Evolutionary conservation across 306 rosid species (phyloP), one percentile per base, ranked within the genome.

Genomic region (Acmispon strigosus): DNA sequence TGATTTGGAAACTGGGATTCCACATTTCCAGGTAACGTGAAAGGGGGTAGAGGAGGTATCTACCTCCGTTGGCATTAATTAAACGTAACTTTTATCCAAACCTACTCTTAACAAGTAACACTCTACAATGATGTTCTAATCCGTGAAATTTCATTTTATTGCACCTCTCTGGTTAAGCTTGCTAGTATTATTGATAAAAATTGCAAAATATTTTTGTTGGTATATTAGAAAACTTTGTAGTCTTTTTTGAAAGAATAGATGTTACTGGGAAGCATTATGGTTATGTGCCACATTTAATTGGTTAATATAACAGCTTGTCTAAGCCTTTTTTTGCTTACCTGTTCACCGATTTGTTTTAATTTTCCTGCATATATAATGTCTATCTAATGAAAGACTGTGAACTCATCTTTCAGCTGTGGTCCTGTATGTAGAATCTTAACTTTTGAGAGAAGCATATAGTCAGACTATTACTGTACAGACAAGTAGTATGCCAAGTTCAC

Each of bases 401-500:
- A 18, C 49, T 62, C 16, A 15, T 45, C 66, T 72, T 66, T 78
- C 75, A 49, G 34, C 41, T 58, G 50, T 17, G 57, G 24, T 60
- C 18, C 56, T n/a, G n/a, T 8, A 15, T 2, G 8, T 11, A 50
- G 57, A 8, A 32, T 42, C 9, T 42, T 27, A 56, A 17, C 17
- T 63, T 53, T 64, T 43, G 44, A 43, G 66, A 12, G 24, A 59
- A 32, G 66, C 50, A 36, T 37, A 51, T 36, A 22, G 15, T 68
- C 62, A 52, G 66, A 64, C 29, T 18, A 51, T 22, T 48, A 44
- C 66, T 75, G 37, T 67, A 5, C 27, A 52, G 48, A 15, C 45
- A 67, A 14, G 14, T 62, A 44, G 66, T 16, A 52, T 73, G 53
- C 72, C 68, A 54, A 20, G 62, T 44, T 62, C 66, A 53, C n/a